These are phyloP conservation scores for Amanita muscaria DNA, from an alignment of 768 basidiomycete species.

Conservation along the genomic window DNA sequence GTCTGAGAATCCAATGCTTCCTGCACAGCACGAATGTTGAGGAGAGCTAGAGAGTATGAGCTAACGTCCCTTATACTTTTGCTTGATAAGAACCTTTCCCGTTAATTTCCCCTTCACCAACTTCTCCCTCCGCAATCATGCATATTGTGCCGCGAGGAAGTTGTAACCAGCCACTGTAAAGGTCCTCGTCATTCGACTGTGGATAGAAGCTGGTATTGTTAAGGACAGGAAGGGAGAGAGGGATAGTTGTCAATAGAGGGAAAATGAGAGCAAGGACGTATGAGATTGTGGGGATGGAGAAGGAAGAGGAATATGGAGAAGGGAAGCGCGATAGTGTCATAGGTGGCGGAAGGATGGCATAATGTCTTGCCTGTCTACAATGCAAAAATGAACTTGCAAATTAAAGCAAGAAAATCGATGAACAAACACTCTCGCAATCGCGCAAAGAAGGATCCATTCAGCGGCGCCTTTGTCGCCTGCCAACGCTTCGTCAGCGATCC, in stretches of 20 bases:
- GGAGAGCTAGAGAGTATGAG: constrained; percentile 36
- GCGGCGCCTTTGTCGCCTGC: constrained; percentile 62
- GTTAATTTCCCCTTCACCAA: constrained; percentile 59
- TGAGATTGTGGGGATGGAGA: constrained; percentile 38
- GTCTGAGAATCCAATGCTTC: constrained; percentile 56
- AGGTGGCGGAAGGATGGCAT: constrained; percentile 59
- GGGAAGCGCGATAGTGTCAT: constrained; percentile 60
- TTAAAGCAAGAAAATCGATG: constrained; percentile 3
- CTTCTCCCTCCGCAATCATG: constrained; percentile 55
- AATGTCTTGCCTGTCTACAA: constrained; percentile 54
- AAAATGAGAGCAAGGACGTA: constrained; percentile 50
- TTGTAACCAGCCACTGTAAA: constrained; percentile 69
- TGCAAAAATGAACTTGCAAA: constrained; percentile 2
- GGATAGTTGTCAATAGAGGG: constrained; percentile 44
- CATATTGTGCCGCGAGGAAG: constrained; percentile 53
- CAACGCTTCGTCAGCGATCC: constrained; percentile 66
- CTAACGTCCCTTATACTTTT: constrained; percentile 1
- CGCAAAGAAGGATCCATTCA: constrained; percentile 63
- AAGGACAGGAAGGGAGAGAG: constrained; percentile 53
- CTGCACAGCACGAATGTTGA: constrained; percentile 56
- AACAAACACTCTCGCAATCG: constrained; percentile 57
- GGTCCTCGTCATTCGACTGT: constrained; percentile 59
- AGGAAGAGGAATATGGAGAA: constrained; percentile 24
- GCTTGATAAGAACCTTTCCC: constrained; percentile 37
- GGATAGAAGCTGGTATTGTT: constrained; percentile 55